Percentiles rank a stretch among this genome's conserved stretches.
Evolutionary conservation across 805 yeast species (phyloP).

Genomic region (Vanderwaltozyma tropicalis): DNA sequence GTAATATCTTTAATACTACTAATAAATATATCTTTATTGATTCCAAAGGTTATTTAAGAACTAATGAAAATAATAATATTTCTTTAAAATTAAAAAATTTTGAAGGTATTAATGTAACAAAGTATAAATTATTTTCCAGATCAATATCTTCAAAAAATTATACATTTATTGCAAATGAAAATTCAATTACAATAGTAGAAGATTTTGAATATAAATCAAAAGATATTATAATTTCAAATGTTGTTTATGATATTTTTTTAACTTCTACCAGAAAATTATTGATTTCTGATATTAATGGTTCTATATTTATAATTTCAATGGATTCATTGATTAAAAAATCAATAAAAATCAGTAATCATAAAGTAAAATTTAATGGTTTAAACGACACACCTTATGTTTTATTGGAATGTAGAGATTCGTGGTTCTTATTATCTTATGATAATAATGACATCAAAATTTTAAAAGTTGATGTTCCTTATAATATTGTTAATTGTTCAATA

Average conservation of each 20-base stretch:
- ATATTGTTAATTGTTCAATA: background rate
- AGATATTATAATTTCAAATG: background rate
- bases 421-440: background rate
- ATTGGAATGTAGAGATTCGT: slow-evolving; percentile 1
- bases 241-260: background rate
- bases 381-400: slow-evolving; percentile 1
- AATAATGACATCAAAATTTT: background rate
- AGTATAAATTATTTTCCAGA: slow-evolving; percentile 1
- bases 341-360: slow-evolving; percentile 6
- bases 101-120: background rate
- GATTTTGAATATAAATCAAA: background rate
- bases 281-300: slow-evolving; percentile 14
- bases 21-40: background rate
- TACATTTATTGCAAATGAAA: background rate
- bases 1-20: background rate
- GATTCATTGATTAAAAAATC: background rate
- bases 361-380: slow-evolving; percentile 4
- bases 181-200: background rate
- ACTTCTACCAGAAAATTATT: slow-evolving; percentile 1
- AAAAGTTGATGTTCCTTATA: background rate
- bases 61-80: background rate
- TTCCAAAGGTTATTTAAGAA: background rate
- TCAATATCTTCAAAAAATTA: background rate
- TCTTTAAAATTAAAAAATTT: background rate
- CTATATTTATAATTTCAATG: slow-evolving; percentile 5